Percentiles rank a stretch among this genome's conserved stretches.
Evolutionary conservation across 2,329 filamentous ascomycete genomes (phyloP).

Genomic region (Didymella lethalis): DNA sequence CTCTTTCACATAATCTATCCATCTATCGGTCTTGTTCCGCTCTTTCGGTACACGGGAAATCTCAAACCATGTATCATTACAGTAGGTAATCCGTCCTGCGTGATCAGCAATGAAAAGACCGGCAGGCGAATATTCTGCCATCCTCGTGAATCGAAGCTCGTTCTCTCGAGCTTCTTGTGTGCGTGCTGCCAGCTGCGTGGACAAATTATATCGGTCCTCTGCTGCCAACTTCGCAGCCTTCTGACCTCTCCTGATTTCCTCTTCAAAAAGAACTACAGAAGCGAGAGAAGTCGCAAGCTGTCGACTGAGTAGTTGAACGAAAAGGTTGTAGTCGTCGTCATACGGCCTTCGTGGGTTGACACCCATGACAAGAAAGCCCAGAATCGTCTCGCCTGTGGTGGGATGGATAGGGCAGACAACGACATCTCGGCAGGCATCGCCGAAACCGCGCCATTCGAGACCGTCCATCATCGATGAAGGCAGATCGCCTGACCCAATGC

Average conservation of each 20-base stretch:
- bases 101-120: slow-evolving; percentile 85
- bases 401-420: slow-evolving; percentile 82
- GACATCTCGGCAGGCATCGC: slow-evolving; percentile 72
- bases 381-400: slow-evolving; percentile 74
- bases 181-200: slow-evolving; percentile 73
- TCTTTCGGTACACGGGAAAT: slow-evolving; percentile 72
- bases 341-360: slow-evolving; percentile 80
- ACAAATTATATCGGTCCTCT: slow-evolving; percentile 78
- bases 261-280: slow-evolving; percentile 82
- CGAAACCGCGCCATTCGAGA: slow-evolving; percentile 74
- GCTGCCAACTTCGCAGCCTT: slow-evolving; percentile 77
- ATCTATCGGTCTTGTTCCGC: slow-evolving; percentile 66
- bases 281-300: slow-evolving; percentile 82
- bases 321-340: slow-evolving; percentile 81
- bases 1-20: slow-evolving; percentile 75
- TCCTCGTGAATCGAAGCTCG: slow-evolving; percentile 81
- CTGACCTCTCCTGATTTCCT: slow-evolving; percentile 79
- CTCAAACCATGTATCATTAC: slow-evolving; percentile 77
- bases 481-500: slow-evolving; percentile 71
- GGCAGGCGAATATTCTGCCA: slow-evolving; percentile 84
- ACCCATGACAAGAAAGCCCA: slow-evolving; percentile 81
- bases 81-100: slow-evolving; percentile 75
- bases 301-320: slow-evolving; percentile 75
- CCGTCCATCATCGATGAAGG: slow-evolving; percentile 70
- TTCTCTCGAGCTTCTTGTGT: slow-evolving; percentile 66